A percentile compares a stretch with the other conserved stretches of the same genome.
Conservation (phyloP, 2,329 filamentous ascomycete species). For the Pestalotiopsis sp. region DNA sequence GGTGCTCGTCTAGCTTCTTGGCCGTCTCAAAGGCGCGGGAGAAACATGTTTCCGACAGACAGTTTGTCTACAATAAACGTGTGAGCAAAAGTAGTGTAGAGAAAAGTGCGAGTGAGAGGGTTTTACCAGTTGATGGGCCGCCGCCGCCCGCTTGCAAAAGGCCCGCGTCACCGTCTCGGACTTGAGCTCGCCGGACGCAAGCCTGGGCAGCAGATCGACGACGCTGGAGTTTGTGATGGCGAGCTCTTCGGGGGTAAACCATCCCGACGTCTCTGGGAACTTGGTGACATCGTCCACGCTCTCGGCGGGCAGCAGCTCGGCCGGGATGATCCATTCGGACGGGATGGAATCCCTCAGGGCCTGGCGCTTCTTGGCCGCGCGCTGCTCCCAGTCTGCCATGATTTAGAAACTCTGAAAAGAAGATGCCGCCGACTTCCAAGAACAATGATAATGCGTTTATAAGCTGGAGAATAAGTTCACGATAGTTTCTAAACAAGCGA, state of each 20-base stretch:
- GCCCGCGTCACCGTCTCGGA: slow-evolving; percentile 36
- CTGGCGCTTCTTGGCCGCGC: slow-evolving; percentile 44
- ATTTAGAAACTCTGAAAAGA: background rate
- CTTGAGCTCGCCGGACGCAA: slow-evolving; percentile 38
- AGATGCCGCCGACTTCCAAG: background rate
- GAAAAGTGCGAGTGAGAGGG: background rate
- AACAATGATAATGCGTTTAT: background rate
- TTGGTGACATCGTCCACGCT: slow-evolving; percentile 56
- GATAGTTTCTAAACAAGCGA: background rate
- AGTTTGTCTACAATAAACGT: slow-evolving; percentile 40
- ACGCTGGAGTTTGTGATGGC: slow-evolving; percentile 37
- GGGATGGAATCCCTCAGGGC: slow-evolving; percentile 53
- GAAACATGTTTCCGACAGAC: slow-evolving; percentile 57
- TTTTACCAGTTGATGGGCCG: slow-evolving; percentile 38
- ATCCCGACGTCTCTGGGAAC: slow-evolving; percentile 59
- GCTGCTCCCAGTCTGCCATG: slow-evolving; percentile 38
- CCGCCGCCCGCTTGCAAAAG: slow-evolving; percentile 40
- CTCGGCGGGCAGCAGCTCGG: slow-evolving; percentile 51
- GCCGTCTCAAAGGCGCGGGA: slow-evolving; percentile 52
- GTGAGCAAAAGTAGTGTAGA: background rate
- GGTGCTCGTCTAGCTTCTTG: slow-evolving; percentile 48
- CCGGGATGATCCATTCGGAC: slow-evolving; percentile 57
- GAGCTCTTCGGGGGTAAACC: slow-evolving; percentile 52
- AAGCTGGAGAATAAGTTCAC: background rate
- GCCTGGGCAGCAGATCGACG: slow-evolving; percentile 32